Percentiles rank a stretch among this genome's conserved stretches.
Conservation (phyloP, 192 early-diverging fungal species). For the Linderina pennispora region DNA sequence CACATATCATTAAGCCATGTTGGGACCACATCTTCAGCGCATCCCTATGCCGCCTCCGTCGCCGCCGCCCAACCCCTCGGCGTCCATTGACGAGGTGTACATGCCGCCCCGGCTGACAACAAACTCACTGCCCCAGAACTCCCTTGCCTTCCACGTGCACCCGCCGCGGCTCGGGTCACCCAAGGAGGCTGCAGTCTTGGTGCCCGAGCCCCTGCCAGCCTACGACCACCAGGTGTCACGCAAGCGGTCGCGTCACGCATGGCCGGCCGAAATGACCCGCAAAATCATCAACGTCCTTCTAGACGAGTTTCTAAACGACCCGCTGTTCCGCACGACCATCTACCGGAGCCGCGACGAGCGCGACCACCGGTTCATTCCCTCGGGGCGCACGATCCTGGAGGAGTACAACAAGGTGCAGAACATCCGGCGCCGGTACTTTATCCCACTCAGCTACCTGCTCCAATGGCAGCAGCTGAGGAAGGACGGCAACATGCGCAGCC, state of each 20-base stretch:
- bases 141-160: not conserved
- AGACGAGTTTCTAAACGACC: conserved; percentile 34
- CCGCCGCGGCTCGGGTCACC: not conserved
- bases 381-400: conserved; percentile 31
- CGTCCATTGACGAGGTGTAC: not conserved
- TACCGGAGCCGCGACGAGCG: conserved; percentile 44
- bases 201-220: not conserved
- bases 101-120: not conserved
- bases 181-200: not conserved
- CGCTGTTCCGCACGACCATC: conserved; percentile 36
- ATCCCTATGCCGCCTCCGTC: not conserved
- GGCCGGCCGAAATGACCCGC: conserved; percentile 35
- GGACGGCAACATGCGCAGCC: not conserved
- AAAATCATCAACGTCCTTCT: conserved; percentile 42
- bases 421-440: conserved; percentile 35
- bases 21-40: too few relatives aligned
- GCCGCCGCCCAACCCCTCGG: not conserved
- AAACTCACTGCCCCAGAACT: not conserved
- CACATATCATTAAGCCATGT: too few relatives aligned
- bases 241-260: conserved; percentile 40
- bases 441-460: conserved; percentile 38
- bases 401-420: conserved; percentile 47
- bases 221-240: not conserved
- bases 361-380: conserved; percentile 25
- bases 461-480: conserved; percentile 37